These are phyloP conservation scores for Aspergillus hiratsukae DNA, from an alignment of 2,329 filamentous ascomycete genomes.

Conservation along the genomic window DNA sequence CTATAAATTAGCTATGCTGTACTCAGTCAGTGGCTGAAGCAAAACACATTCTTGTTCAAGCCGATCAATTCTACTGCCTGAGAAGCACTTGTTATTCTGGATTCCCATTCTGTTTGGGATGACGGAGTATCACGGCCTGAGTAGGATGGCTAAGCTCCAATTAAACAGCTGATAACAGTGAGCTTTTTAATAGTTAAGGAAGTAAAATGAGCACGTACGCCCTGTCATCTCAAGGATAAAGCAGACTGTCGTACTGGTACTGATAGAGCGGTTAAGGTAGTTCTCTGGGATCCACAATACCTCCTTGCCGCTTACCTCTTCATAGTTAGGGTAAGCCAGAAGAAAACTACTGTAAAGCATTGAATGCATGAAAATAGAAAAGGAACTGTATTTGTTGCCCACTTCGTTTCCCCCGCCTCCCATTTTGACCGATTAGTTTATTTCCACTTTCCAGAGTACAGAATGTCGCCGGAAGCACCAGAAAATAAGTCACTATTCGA, in stretches of 20 bases:
- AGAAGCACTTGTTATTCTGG: neutral
- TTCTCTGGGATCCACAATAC: neutral
- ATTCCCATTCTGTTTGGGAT: neutral
- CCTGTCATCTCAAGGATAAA: neutral
- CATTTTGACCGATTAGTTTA: neutral
- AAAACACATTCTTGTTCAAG: neutral
- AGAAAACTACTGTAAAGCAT: neutral
- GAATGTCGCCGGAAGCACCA: constrained; percentile 10
- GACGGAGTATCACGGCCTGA: neutral
- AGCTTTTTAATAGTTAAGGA: no score
- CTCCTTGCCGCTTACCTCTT: neutral
- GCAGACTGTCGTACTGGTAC: neutral
- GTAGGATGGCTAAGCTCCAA: no score
- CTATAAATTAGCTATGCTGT: neutral
- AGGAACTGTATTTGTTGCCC: neutral
- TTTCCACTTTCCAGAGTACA: neutral
- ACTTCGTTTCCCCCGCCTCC: neutral
- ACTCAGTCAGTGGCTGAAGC: neutral
- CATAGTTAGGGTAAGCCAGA: neutral
- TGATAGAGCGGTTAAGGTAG: neutral
- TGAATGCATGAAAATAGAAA: neutral
- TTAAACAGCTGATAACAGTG: no score
- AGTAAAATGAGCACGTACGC: neutral
- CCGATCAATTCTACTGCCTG: neutral
- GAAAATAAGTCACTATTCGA: constrained; percentile 19